These are phyloP conservation scores for Xanthoceras sorbifolium DNA, from an alignment of 345 rosid genomes.

Conservation along the genomic window DNA sequence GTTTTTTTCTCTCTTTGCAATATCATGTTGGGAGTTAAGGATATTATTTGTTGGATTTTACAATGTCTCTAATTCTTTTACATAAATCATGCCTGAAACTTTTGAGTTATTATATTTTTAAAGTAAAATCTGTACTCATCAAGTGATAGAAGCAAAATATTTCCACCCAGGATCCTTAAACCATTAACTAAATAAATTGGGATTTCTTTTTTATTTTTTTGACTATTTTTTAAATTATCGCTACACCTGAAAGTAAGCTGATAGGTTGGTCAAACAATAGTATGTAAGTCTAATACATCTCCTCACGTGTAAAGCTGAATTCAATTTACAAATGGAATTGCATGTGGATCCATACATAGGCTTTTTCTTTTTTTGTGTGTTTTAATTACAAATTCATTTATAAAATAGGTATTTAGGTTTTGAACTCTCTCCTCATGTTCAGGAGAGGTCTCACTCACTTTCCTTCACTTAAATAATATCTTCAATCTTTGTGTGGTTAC, in stretches of 20 bases:
- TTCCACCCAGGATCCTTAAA: no score
- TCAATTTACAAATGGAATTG: not conserved
- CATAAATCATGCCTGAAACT: not conserved
- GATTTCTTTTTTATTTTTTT: not conserved
- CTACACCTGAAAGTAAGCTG: not conserved
- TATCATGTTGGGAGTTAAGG: not conserved
- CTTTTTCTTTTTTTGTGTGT: not conserved
- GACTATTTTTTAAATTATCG: no score
- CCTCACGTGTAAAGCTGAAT: not conserved
- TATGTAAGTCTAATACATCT: not conserved
- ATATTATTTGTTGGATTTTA: not conserved
- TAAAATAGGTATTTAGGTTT: no score
- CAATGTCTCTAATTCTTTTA: not conserved
- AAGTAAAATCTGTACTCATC: not conserved
- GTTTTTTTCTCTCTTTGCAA: not conserved
- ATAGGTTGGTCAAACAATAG: not conserved
- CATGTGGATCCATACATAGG: not conserved
- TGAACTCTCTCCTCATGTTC: not conserved
- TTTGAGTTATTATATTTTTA: not conserved
- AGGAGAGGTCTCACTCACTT: constrained; percentile 1
- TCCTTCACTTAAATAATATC: not conserved
- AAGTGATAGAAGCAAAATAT: not conserved
- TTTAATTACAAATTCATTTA: not conserved
- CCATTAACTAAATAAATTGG: not conserved
- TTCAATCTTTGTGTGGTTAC: constrained; percentile 1